Evolutionary conservation across 306 rosid species (phyloP).

Genomic region (Glycine latifolia): DNA sequence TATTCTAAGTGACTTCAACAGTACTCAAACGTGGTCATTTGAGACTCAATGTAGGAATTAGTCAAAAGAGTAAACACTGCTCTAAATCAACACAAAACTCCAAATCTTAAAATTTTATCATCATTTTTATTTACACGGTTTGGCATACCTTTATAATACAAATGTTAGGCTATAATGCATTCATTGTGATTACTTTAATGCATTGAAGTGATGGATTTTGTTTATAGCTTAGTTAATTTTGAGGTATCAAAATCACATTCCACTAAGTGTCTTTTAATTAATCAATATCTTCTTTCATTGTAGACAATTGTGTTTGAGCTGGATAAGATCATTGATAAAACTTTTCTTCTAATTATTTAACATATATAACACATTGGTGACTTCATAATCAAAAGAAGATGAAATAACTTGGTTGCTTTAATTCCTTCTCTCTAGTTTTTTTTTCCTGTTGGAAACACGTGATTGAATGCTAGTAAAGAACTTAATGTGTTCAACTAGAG

Average conservation of each 20-base stretch:
- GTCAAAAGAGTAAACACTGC: slow-evolving; percentile 37
- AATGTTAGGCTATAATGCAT: slow-evolving; percentile 11
- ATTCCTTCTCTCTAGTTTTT: background rate
- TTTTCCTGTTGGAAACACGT: background rate
- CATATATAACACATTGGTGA: no score
- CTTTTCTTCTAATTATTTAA: no score
- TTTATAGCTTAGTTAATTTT: background rate
- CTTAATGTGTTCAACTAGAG: background rate
- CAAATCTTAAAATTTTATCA: background rate
- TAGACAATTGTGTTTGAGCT: no score
- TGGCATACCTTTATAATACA: slow-evolving; percentile 13
- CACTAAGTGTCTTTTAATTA: slow-evolving; percentile 26
- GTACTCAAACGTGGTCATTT: slow-evolving; percentile 50
- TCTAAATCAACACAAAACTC: slow-evolving; percentile 42
- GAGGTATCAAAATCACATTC: slow-evolving; percentile 21
- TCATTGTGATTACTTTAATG: slow-evolving; percentile 8
- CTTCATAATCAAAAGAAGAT: no score
- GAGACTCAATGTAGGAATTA: slow-evolving; percentile 47
- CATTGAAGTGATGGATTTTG: slow-evolving; percentile 24
- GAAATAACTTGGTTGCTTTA: slow-evolving; percentile 17
- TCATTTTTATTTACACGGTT: slow-evolving; percentile 23
- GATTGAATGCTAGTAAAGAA: background rate
- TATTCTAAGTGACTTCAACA: slow-evolving; percentile 39
- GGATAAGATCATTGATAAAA: no score
- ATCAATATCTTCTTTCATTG: background rate